Conservation (phyloP, 306 rosid species). For the Malus orientalis region DNA sequence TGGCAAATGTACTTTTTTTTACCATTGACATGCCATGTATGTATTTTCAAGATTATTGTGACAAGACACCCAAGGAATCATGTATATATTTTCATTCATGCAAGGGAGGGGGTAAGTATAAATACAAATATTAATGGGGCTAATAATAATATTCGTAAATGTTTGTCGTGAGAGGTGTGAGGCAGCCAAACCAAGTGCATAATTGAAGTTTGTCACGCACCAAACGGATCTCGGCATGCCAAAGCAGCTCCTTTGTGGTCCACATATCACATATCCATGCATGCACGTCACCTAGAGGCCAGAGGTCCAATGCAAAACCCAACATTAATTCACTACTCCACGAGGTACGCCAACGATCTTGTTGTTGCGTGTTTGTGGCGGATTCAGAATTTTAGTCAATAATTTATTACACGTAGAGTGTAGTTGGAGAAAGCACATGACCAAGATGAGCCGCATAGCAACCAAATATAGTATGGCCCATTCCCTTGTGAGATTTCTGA, state of each 20-base stretch:
- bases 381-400: neutral
- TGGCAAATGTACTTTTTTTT: neutral
- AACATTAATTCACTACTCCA: no score
- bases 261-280: neutral
- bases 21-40: neutral
- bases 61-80: neutral
- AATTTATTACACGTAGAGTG: no score
- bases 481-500: no score
- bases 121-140: neutral
- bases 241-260: neutral
- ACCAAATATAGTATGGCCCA: no score
- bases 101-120: neutral
- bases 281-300: no score
- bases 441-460: no score
- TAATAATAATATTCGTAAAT: neutral
- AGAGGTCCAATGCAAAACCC: no score
- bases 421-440: no score
- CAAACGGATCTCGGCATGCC: slow-evolving; percentile 7
- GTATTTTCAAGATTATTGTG: neutral
- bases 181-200: neutral
- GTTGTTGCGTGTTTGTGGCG: neutral
- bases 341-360: neutral
- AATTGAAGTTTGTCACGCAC: slow-evolving; percentile 25
- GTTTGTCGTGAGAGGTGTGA: slow-evolving; percentile 25
- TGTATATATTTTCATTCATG: neutral